A percentile compares a stretch with the other conserved stretches of the same genome.
Conservation (phyloP, 139 green algal species). For the Klebsormidium nitens region DNA sequence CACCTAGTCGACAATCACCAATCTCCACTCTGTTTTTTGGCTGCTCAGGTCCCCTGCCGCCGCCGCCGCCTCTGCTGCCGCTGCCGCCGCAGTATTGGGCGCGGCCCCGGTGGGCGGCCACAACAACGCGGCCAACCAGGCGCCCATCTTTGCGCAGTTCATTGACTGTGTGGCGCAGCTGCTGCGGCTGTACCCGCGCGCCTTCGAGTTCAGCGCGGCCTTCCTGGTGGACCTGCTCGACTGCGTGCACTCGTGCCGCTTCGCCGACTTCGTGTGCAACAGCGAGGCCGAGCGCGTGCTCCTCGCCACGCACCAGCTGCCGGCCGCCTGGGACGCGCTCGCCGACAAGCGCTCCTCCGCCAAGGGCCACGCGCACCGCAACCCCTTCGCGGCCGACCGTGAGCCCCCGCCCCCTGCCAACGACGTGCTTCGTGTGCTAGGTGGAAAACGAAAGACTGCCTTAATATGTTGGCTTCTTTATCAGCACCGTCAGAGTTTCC, state of each 20-base stretch:
- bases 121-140: conserved; percentile 10
- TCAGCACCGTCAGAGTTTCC: no score
- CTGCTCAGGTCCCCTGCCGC: neutral
- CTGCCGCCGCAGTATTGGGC: conserved; percentile 2
- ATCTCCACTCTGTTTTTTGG: no score
- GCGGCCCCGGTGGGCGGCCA: neutral
- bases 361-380: no score
- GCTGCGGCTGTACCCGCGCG: conserved; percentile 23
- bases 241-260: conserved; percentile 10
- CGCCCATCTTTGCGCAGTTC: conserved; percentile 22
- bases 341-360: no score
- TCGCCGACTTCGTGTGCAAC: conserved; percentile 29
- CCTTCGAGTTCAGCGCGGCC: conserved; percentile 29
- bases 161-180: conserved; percentile 28
- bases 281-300: no score
- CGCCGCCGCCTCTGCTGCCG: neutral
- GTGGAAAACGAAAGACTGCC: no score
- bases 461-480: no score
- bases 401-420: no score
- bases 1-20: neutral
- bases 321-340: no score
- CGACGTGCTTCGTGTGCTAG: no score
- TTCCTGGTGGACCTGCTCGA: conserved; percentile 29
- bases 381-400: no score
- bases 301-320: no score